Evolutionary conservation across 2,329 filamentous ascomycete species (phyloP).

Genomic region (Fonsecaea nubica): DNA sequence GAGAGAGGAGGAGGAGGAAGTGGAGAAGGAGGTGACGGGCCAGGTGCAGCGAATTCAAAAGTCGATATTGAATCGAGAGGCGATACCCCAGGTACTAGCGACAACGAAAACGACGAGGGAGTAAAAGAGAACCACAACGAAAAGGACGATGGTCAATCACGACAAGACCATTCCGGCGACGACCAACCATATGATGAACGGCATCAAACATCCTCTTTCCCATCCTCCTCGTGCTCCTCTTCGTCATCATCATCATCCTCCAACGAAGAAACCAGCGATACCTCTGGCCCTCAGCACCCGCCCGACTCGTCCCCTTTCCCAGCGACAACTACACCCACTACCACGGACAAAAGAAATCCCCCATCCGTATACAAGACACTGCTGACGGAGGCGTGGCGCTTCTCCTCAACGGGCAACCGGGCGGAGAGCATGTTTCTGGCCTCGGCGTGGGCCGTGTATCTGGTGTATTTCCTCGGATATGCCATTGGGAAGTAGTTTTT

Average conservation of each 20-base stretch:
- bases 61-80: not conserved
- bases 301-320: not conserved
- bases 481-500: constrained; percentile 17
- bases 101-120: not conserved
- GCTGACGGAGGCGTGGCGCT: constrained; percentile 22
- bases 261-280: no score
- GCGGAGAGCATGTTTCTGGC: constrained; percentile 28
- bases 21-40: not conserved
- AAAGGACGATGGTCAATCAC: not conserved
- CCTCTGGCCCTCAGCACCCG: not conserved
- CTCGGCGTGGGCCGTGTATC: constrained; percentile 21
- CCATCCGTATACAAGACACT: constrained; percentile 14
- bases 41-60: not conserved
- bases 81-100: not conserved
- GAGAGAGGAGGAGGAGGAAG: not conserved
- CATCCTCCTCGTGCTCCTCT: no score
- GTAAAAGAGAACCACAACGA: not conserved
- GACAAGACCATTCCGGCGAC: no score
- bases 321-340: not conserved
- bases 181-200: no score
- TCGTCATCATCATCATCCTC: no score
- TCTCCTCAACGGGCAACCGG: constrained; percentile 14
- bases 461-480: constrained; percentile 14
- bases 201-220: no score
- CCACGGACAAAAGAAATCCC: constrained; percentile 9